Evolutionary conservation across 2,329 filamentous ascomycete genomes (phyloP), one percentile per base, ranked within the genome.

Genomic region (Aureobasidium lini): DNA sequence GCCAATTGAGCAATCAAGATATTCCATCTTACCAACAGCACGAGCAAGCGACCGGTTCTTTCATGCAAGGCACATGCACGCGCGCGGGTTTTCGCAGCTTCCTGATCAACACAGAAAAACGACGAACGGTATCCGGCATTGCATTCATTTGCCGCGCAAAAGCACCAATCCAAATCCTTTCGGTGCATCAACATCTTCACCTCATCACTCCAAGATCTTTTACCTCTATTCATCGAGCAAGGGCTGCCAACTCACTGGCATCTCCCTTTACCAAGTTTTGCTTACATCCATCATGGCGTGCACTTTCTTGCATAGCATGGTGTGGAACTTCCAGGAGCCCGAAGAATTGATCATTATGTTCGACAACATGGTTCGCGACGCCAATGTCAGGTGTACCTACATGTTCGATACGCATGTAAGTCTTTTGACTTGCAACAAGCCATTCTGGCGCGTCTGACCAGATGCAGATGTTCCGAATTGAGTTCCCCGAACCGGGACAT

Each of bases 281-380:
- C 8, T 34, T 3, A 23, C 59, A 40, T 2, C 18, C n/a, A 64
- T 9, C 31, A 69, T 67, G 64, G 60, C 61, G 23, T 61, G 62
- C 13, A 61, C 66, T 8, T 70, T 69, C 62, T 47, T 67, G 49
- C 68, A 71, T 58, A 59, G 63, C 9, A 65, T 67, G 2, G 58
- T 68, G 23, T 69, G 69, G 59, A 56, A 53, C 2, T 70, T 70
- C 62, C 62, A 59, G 50, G 42, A 60, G 16, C 49, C 36, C 2
- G 56, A 63, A 6, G 60, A 61, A 18, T 57, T 70, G 46, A 57
- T 67, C 54, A 42, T 31, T 9, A 50, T 60, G 3, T 68, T 70
- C 60, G 53, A 64, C 61, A 65, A 63, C 46, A 60, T 61, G 23
- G 23, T 53, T 9, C n/a, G 32, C 28, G 54, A 57, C n/a, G 42